Base-by-base conservation (phyloP, 169 alveolate species). In the Plasmodium vivax region DNA sequence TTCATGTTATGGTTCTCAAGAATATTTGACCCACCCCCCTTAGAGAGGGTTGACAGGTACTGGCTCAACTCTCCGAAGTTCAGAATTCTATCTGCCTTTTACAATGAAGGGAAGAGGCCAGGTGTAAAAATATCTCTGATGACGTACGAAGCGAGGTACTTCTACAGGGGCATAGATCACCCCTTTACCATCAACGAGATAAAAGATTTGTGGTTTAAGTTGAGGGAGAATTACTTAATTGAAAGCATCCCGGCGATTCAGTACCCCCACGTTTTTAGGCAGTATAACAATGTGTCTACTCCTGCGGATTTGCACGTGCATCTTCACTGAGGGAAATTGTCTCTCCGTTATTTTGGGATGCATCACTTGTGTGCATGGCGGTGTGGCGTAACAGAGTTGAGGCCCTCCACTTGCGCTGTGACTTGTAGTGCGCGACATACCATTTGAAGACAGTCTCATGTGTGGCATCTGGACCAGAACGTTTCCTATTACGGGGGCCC, bases 181-280 rank as follows among this genome's bases (percentile, higher is more conserved):
- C 98, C 98, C 27, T 97, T 97, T 88, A 85, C 97, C 23, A 92
- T 97, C 72, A 97, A 97, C 84, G 99, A 97, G 80, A 88, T 96
- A 41, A 97, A 97, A 93, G 99, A 97, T 83, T 95, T 93, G 68
- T 95, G 96, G 87, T 97, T 95, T 92, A 97, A 97, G 62, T 85
- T 97, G 30, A 93, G 95, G 80, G 99, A 97, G 80, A 97, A 97
- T 83, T 97, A 97, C 85, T 79, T 97, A 27, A 96, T 97, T 23
- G 98, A 96, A 82, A 94, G 95, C 54, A 96, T 96, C 43, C 97
- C 97, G 1, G 99, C 98, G 8, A 95, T 97, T 41, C 99, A 97
- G 77, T 97, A 96, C 92, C 99, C 99, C 30, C 95, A 97, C 90
- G 99, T 97, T 79, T 97, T 97, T 95, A 93, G 98, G 80, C 98